phyloP scores from a whole-genome alignment of 139 green algal genomes.

The Micractinium conductrix region DNA sequence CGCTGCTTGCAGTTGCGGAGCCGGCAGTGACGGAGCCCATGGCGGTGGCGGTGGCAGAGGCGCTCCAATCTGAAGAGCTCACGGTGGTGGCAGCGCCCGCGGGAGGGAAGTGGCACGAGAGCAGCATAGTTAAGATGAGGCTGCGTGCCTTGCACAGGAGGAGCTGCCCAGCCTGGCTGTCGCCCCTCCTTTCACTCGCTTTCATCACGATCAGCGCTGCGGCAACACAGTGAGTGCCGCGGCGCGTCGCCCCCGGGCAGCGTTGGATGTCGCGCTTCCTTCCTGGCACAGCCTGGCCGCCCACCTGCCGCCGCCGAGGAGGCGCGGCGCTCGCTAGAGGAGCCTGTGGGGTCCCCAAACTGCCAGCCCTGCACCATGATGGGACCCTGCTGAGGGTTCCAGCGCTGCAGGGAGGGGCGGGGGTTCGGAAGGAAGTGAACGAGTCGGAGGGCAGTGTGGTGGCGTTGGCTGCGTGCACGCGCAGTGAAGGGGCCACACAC shows the following conservation, averaged over 20 bases:
- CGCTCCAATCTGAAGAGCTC: too few relatives aligned
- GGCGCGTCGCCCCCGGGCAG: neutral
- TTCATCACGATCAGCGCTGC: neutral
- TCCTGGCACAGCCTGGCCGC: too few relatives aligned
- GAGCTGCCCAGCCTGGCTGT: neutral
- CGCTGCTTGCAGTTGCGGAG: neutral
- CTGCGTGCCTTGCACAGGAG: neutral
- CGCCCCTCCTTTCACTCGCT: neutral
- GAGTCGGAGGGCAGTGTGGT: neutral
- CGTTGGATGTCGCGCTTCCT: neutral
- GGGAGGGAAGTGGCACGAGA: neutral
- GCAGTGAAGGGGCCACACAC: neutral
- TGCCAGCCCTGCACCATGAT: conserved; percentile 29
- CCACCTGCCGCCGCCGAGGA: too few relatives aligned
- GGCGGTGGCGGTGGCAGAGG: neutral
- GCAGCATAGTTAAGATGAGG: neutral
- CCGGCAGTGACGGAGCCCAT: neutral
- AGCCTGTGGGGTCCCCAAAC: conserved; percentile 24
- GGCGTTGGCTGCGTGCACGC: neutral
- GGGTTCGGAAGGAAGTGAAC: neutral
- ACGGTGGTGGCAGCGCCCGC: neutral
- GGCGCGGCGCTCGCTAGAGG: neutral
- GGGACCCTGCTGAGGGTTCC: conserved; percentile 11
- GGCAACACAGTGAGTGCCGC: neutral
- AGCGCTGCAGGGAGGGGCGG: neutral